Evolutionary conservation across 257 asterid genomes (phyloP), one percentile per base, ranked within the genome.

Genomic region (Solanum appendiculatum): DNA sequence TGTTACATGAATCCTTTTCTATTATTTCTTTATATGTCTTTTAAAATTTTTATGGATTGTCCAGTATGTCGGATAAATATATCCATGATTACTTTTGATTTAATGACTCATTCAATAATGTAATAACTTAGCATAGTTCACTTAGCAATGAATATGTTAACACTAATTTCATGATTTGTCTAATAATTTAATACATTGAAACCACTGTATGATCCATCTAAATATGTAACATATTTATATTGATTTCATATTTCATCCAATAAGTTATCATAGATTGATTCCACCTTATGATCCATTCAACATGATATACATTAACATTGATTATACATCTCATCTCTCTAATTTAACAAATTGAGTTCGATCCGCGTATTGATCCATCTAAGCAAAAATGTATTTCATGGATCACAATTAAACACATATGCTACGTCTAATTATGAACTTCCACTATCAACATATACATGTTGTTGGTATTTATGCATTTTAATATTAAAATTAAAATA

Each of bases 301-400:
- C n/a, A n/a, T 63, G 72, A n/a, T n/a, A 63, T 25, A 63, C 8
- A n/a, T 0, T n/a, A n/a, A 2, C 72, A 0, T 63, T 63, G 34
- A 25, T 64, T 64, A 13, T 12, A 64, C 4, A 27, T 6, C 6
- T 25, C 18, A 64, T 11, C 9, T n/a, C 0, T 25, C 6, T 64
- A 64, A 5, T 5, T 13, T 25, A 25, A 25, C 18, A 25, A 25
- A 25, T 54, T 18, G 60, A 54, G 1, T 54, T 2, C 3, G 15
- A 10, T 64, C 20, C 72, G 25, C 18, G 3, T 64, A n/a, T 10
- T 64, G 9, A 64, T 64, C 34, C 14, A 25, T 25, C 34, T 15
- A 64, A 12, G 34, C 0, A 64, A 11, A 27, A 64, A 2, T 64
- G 0, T 64, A 64, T 64, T 64, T n/a, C 0, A 64, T 0, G 72